These are phyloP conservation scores for Termitomyces sp. DNA, from an alignment of 768 basidiomycete species.

Conservation along the genomic window DNA sequence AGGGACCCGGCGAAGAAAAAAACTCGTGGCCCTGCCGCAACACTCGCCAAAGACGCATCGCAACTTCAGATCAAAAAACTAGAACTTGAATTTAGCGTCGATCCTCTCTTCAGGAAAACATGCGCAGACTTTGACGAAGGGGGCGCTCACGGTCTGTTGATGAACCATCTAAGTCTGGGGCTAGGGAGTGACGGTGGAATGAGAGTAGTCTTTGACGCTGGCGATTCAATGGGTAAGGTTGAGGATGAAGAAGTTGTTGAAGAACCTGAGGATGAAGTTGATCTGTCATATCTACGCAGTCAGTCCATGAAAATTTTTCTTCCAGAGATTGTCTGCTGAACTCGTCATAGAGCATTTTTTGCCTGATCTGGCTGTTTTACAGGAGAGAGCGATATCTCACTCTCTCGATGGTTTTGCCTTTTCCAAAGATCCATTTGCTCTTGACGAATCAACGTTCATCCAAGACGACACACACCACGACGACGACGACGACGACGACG, in stretches of 20 bases:
- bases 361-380: conserved; percentile 60
- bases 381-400: conserved; percentile 73
- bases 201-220: conserved; percentile 93
- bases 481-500: conserved; percentile 25
- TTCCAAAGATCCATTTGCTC: conserved; percentile 56
- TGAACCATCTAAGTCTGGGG: conserved; percentile 90
- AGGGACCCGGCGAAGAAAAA: conserved; percentile 58
- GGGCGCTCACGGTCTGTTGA: conserved; percentile 90
- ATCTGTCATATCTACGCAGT: conserved; percentile 64
- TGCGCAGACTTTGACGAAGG: conserved; percentile 99
- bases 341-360: conserved; percentile 58
- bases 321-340: conserved; percentile 7
- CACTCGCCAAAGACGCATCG: conserved; percentile 82
- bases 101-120: conserved; percentile 97
- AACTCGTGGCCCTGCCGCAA: conserved; percentile 69
- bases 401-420: conserved; percentile 84
- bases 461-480: conserved; percentile 46
- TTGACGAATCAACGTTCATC: conserved; percentile 63
- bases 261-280: conserved; percentile 68
- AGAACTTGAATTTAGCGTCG: conserved; percentile 93
- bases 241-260: conserved; percentile 76
- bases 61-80: conserved; percentile 88
- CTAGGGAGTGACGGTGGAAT: conserved; percentile 77
- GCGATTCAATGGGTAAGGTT: conserved; percentile 78
- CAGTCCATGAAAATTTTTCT: conserved; percentile 18